phyloP scores from a whole-genome alignment of 2,329 filamentous ascomycete species.

The Trichoderma simmonsii region DNA sequence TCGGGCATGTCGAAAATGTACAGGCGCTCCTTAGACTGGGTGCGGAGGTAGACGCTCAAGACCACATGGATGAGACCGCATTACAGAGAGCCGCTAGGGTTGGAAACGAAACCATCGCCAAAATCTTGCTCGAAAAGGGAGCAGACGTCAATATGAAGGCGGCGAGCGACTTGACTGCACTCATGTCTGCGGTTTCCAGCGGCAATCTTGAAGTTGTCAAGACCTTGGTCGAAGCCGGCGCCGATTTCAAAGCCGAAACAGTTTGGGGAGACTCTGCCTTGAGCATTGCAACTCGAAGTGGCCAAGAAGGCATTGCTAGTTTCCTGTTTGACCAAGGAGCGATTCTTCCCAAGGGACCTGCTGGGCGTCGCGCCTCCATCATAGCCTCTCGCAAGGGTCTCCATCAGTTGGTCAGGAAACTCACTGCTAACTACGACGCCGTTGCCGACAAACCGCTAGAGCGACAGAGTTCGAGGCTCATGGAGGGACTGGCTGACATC shows the following conservation, averaged over 20 bases:
- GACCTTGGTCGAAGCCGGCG: neutral
- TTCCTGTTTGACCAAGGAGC: conserved; percentile 6
- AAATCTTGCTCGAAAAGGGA: neutral
- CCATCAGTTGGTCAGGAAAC: conserved; percentile 2
- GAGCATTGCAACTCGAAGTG: conserved; percentile 17
- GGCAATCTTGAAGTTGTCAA: conserved; percentile 1
- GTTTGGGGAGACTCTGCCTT: conserved; percentile 16
- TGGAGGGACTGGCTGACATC: neutral
- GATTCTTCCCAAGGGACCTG: neutral
- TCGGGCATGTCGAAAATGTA: neutral
- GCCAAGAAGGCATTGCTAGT: conserved; percentile 17
- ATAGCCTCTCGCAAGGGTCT: conserved; percentile 5
- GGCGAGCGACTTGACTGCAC: conserved; percentile 13
- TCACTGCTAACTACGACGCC: conserved; percentile 2
- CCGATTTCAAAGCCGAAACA: conserved; percentile 1
- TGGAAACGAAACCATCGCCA: neutral
- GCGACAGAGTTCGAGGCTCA: neutral
- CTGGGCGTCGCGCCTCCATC: neutral
- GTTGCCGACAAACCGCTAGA: neutral
- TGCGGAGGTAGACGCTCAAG: neutral
- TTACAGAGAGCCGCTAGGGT: conserved; percentile 12
- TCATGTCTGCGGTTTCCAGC: conserved; percentile 20
- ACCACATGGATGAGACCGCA: conserved; percentile 18
- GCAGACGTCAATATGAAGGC: conserved; percentile 14
- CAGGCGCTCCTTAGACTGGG: neutral